A percentile compares a stretch with the other conserved stretches of the same genome.
These are phyloP conservation scores for Pseudogymnoascus sp. DNA, from an alignment of 2,329 filamentous ascomycete species.

Conservation along the genomic window DNA sequence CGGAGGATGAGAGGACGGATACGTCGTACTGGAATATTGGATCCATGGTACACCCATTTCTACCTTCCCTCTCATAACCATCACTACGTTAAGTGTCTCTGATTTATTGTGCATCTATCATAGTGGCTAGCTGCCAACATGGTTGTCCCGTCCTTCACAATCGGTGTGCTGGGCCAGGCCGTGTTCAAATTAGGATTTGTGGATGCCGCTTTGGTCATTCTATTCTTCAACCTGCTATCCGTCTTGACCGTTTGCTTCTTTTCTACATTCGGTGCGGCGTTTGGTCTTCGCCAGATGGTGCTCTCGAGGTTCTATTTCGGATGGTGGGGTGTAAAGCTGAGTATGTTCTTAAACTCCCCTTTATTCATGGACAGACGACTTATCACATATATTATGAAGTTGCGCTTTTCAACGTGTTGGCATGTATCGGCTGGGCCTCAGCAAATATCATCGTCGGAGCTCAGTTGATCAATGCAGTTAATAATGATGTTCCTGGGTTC, in stretches of 20 bases:
- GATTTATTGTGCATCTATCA: constrained; percentile 7
- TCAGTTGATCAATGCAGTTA: constrained; percentile 68
- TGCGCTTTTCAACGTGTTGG: constrained; percentile 61
- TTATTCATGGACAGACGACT: background rate
- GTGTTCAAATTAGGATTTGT: constrained; percentile 64
- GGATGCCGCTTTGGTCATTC: constrained; percentile 61
- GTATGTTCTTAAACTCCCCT: constrained; percentile 30
- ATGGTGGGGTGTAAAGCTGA: constrained; percentile 59
- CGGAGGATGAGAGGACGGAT: constrained; percentile 59
- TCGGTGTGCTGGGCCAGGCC: constrained; percentile 61
- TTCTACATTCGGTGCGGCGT: constrained; percentile 65
- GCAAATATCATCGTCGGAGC: constrained; percentile 76
- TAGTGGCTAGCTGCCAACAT: constrained; percentile 73
- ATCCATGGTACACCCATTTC: constrained; percentile 52
- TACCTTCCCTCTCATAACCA: background rate
- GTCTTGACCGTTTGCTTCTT: constrained; percentile 67
- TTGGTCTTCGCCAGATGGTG: constrained; percentile 73
- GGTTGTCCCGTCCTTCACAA: constrained; percentile 68
- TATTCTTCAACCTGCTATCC: constrained; percentile 72
- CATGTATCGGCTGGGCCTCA: constrained; percentile 66
- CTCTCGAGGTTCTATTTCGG: constrained; percentile 72
- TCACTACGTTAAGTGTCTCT: constrained; percentile 8
- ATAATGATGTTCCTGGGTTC: constrained; percentile 57
- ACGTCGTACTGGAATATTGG: constrained; percentile 57
- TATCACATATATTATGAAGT: constrained; percentile 33